Base-by-base conservation (phyloP, 345 rosid species). In the Syzygium grande region DNA sequence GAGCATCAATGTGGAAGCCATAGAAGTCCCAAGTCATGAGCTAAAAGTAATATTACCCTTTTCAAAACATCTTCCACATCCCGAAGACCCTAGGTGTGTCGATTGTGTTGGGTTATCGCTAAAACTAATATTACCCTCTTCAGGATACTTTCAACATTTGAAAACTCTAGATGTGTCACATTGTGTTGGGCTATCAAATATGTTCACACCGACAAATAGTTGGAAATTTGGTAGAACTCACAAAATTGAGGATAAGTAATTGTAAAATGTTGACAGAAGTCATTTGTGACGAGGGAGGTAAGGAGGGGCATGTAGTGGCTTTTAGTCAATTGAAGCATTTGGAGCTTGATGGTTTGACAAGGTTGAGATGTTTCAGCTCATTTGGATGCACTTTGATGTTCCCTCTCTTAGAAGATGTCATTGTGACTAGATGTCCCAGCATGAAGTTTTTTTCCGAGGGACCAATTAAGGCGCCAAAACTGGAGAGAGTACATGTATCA, bases 301-400 rank as follows among this genome's bases (percentile, higher is more conserved):
- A 59, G 16, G 34, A 27, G 1, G 30, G 4, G 7, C 0, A 11
- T 5, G 65, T 1, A 0, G 0, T 59, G 15, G 3, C 16, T 59
- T 59, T 59, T 16, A 59, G 11, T 27, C 7, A 11, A 25, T 59
- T 59, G 65, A 59, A 11, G 65, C 4, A 0, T 59, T 0, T 59
- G 15, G 29, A 59, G 15, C 2, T 59, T 59, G 30, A 59, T 27
- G 7, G 2, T 1, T 27, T 59, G 65, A 2, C 0, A 25, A 0
- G 6, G 0, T 25, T 59, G 65, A 59, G 29, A 59, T 59, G 65
- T 0, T 59, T 59, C 0, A 58, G 29, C 29, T 58, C n/a, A 58
- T 0, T 13, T 58, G 14, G 27, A 55, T 55, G 4, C 27, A 4
- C 0, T 21, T 21, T 55, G 2, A 0, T 21, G 0, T 55, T 55